Evolutionary conservation across 2,329 filamentous ascomycete species (phyloP).

Genomic region (Alternaria ethzedia): DNA sequence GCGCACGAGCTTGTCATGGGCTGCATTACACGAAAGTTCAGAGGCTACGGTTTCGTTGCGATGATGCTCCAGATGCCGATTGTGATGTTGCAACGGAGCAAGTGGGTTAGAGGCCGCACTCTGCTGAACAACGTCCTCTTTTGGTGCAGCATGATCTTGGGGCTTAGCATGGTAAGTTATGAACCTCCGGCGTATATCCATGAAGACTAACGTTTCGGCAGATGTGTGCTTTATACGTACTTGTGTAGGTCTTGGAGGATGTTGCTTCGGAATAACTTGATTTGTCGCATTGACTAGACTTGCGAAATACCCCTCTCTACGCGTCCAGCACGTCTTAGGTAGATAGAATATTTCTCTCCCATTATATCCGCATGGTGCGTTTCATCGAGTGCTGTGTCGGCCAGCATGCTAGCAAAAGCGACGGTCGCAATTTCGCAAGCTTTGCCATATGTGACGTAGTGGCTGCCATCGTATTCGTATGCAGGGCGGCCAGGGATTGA

Average conservation of each 20-base stretch:
- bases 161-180: constrained; percentile 74
- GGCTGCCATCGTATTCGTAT: background rate
- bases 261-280: background rate
- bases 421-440: constrained; percentile 9
- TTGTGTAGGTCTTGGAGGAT: constrained; percentile 28
- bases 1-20: constrained; percentile 97
- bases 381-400: background rate
- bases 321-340: background rate
- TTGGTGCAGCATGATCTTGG: constrained; percentile 90
- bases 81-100: constrained; percentile 85
- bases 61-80: constrained; percentile 98
- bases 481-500: constrained; percentile 2
- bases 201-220: constrained; percentile 1
- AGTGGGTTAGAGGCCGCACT: constrained; percentile 73
- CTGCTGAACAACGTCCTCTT: constrained; percentile 80
- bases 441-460: constrained; percentile 10
- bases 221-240: constrained; percentile 51
- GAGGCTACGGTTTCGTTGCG: constrained; percentile 90
- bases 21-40: constrained; percentile 95
- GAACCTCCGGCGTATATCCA: background rate
- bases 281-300: constrained; percentile 2
- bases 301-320: constrained; percentile 27
- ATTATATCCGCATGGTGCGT: background rate
- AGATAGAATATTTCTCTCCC: background rate
- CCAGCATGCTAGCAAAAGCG: background rate